Percentiles rank a stretch among this genome's conserved stretches.
Conservation (phyloP, 1,284 basidiomycete genomes). For the Tylopilus sp. region DNA sequence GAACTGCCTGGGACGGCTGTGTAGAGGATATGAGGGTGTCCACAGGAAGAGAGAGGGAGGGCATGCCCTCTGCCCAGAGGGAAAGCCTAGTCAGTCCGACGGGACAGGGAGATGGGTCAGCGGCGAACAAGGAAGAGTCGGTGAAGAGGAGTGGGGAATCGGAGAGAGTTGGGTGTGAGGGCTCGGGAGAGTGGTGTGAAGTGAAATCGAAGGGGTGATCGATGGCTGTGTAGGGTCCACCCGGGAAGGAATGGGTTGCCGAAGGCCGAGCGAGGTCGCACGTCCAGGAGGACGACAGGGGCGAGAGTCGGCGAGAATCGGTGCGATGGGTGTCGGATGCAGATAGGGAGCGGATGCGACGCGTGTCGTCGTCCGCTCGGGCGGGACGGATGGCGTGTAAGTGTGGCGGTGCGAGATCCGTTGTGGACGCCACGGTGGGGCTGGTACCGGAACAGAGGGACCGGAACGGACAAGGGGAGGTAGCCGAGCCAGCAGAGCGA, state of each 20-base stretch:
- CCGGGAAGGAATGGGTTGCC: constrained; percentile 30
- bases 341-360: constrained; percentile 35
- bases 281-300: constrained; percentile 34
- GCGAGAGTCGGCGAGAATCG: constrained; percentile 37
- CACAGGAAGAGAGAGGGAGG: constrained; percentile 49
- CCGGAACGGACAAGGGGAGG: constrained; percentile 29
- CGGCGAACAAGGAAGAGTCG: constrained; percentile 33
- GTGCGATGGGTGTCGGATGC: constrained; percentile 28
- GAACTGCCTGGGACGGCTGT: constrained; percentile 34
- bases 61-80: constrained; percentile 68
- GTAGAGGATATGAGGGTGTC: constrained; percentile 32
- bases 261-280: constrained; percentile 28
- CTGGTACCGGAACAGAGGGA: constrained; percentile 29
- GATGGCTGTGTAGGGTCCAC: constrained; percentile 27
- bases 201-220: constrained; percentile 20
- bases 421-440: constrained; percentile 20
- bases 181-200: constrained; percentile 32
- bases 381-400: constrained; percentile 21
- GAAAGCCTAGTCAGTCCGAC: constrained; percentile 33
- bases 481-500: constrained; percentile 30
- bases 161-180: constrained; percentile 29
- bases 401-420: constrained; percentile 31
- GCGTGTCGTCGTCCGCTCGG: constrained; percentile 29
- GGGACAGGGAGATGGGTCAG: constrained; percentile 25
- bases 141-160: constrained; percentile 36